Base-by-base conservation (phyloP, 2,329 filamentous ascomycete genomes). In the Arthrobotrys megalospora region DNA sequence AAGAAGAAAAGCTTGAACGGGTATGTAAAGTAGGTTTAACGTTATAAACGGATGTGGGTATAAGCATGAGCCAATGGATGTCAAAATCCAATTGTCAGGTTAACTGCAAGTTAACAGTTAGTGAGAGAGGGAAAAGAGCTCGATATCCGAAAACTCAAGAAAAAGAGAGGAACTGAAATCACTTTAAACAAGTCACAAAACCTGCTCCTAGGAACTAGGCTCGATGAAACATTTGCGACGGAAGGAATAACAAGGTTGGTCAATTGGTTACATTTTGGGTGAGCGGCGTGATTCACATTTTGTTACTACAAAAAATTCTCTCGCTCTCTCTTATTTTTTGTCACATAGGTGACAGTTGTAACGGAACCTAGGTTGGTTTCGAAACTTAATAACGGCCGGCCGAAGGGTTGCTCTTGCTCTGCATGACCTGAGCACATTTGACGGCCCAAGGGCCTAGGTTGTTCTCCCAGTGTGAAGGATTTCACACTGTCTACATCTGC, bases 241-340 rank as follows among this genome's bases (percentile, higher is more conserved):
- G 55, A 12, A 60, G 55, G 36, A 60, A 43, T 16, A n/a, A 43
- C 55, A 41, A 43, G 55, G 55, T 60, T 50, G 58, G 67, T 43
- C 66, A 62, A 62, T 63, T 62, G 53, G 28, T 47, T 47, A 64
- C 58, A 21, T 63, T 6, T 58, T 64, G 34, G 41, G 41, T 38
- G 55, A 72, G 32, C 60, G 60, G 60, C 19, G 52, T 75, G 70
- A 52, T 75, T 75, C 63, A 75, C 28, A 24, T 52, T 7, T 21
- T 60, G 8, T 14, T 24, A 32, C 48, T 52, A 3, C 16, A 65
- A 48, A 6, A 28, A 43, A 32, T 65, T 19, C 58, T 72, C 14
- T 28, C 2, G 55, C 38, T 60, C 36, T 47, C 43, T 21, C 66
- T 50, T 19, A n/a, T 28, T 10, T 36, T 34, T 12, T 38, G 52